Conservation (phyloP, 768 basidiomycete genomes). For the Termitomyces sp. region DNA sequence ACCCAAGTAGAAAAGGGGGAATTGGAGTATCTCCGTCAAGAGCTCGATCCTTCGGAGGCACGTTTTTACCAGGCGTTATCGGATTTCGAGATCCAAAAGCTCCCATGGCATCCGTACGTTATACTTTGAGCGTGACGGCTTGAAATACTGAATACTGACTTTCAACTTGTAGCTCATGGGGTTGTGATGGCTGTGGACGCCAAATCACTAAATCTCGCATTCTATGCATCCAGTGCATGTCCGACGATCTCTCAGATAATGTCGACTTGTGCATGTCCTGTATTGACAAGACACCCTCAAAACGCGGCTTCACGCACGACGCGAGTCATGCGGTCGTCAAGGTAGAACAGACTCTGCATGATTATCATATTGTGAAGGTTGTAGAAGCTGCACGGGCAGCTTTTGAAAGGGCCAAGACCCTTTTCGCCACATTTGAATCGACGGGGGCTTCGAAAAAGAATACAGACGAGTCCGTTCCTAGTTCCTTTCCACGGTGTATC, state of each 20-base stretch:
- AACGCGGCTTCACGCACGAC: constrained; percentile 28
- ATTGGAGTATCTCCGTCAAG: constrained; percentile 25
- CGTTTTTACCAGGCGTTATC: constrained; percentile 31
- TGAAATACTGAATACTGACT: background rate
- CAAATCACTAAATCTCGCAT: constrained; percentile 28
- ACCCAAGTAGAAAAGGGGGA: constrained; percentile 23
- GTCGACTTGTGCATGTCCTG: constrained; percentile 30
- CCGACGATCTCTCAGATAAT: constrained; percentile 29
- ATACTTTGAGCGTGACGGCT: background rate
- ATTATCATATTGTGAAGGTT: constrained; percentile 24
- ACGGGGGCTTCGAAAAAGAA: background rate
- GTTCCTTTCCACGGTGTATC: constrained; percentile 9
- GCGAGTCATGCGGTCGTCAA: constrained; percentile 28
- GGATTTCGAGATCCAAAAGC: constrained; percentile 29
- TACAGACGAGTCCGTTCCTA: background rate
- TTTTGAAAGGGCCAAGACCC: constrained; percentile 21
- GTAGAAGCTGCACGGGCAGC: constrained; percentile 23
- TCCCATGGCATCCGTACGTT: constrained; percentile 33
- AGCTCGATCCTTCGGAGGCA: constrained; percentile 30
- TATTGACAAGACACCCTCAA: constrained; percentile 23
- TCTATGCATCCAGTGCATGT: constrained; percentile 29
- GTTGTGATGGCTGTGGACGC: constrained; percentile 30
- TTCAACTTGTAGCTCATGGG: constrained; percentile 19
- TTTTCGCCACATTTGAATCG: constrained; percentile 23
- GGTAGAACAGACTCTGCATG: constrained; percentile 28